phyloP scores from a whole-genome alignment of 2,329 filamentous ascomycete species.

The Pseudopyrenochaeta lycopersici region DNA sequence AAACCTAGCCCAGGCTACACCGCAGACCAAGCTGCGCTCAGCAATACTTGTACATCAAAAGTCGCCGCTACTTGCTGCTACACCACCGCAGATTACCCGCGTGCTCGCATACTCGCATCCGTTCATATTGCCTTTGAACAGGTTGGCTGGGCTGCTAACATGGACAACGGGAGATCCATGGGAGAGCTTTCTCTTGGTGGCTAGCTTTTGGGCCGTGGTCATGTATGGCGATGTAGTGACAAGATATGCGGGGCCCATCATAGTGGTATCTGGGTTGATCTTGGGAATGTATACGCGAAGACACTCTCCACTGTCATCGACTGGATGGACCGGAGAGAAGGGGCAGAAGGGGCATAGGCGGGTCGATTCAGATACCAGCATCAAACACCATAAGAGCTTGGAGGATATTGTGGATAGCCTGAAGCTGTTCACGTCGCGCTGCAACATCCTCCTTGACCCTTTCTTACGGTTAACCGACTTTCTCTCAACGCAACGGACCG shows the following conservation, averaged over 20 bases:
- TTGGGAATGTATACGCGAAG: conserved; percentile 90
- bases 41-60: conserved; percentile 97
- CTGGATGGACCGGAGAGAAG: conserved; percentile 75
- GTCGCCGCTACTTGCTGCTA: conserved; percentile 89
- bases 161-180: conserved; percentile 95
- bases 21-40: conserved; percentile 79
- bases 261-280: conserved; percentile 82
- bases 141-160: conserved; percentile 82
- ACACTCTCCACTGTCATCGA: conserved; percentile 90
- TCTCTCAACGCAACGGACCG: conserved; percentile 86
- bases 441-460: conserved; percentile 91
- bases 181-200: conserved; percentile 93
- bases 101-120: conserved; percentile 96
- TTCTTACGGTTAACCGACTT: conserved; percentile 91
- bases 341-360: conserved; percentile 62
- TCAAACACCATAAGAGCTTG: conserved; percentile 88
- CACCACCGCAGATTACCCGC: conserved; percentile 91
- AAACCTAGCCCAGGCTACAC: conserved; percentile 73
- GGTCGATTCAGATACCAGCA: conserved; percentile 66
- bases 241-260: conserved; percentile 81
- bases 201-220: conserved; percentile 83
- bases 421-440: conserved; percentile 87
- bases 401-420: conserved; percentile 97
- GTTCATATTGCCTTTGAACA: conserved; percentile 89
- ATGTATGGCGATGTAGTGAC: conserved; percentile 89